Evolutionary conservation across 768 basidiomycete species (phyloP), one percentile per base, ranked within the genome.

Genomic region (Podaxis pistillaris): DNA sequence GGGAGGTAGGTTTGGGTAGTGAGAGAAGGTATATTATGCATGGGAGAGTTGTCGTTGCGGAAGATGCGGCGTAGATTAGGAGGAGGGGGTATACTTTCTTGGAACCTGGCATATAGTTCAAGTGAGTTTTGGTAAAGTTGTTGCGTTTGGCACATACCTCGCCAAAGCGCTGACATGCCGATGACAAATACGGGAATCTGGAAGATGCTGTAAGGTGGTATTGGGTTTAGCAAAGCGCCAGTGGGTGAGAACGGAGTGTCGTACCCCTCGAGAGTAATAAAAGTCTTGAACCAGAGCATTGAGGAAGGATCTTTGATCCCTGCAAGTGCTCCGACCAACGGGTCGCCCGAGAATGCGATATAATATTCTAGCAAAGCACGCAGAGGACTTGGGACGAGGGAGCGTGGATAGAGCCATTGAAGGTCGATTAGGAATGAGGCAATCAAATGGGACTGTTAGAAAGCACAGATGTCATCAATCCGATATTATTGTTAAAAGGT

Each of bases 171-270:
- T 13, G 75, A 75, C 50, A 83, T 79, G 12, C 89, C 90, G n/a
- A 94, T 62, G 49, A 93, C 67, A 70, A 94, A 94, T 0, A 88
- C 81, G 0, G 94, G 94, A 0, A 93, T 73, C 69, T 94, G 93
- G 71, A 90, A 89, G 54, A 84, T 64, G 15, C 88, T 88, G 51
- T 17, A 26, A 40, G 24, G 9, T 13, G 47, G 0, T 11, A 4
- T 47, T 24, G 44, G 38, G 4, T 8, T n/a, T n/a, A 28, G 61
- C 44, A 58, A 26, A n/a, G 36, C 9, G 7, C 17, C 19, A 19
- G 19, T 46, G 44, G 22, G 24, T 8, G 38, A 11, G 22, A 22
- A 22, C 12, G 1, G 28, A 37, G 41, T n/a, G 19, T 67, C 87
- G 62, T 67, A 90, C 89, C 72, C 74, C 73, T 91, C 89, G 4